Evolutionary conservation across 1,284 basidiomycete species (phyloP).

Genomic region (Ganoderma lucidum): DNA sequence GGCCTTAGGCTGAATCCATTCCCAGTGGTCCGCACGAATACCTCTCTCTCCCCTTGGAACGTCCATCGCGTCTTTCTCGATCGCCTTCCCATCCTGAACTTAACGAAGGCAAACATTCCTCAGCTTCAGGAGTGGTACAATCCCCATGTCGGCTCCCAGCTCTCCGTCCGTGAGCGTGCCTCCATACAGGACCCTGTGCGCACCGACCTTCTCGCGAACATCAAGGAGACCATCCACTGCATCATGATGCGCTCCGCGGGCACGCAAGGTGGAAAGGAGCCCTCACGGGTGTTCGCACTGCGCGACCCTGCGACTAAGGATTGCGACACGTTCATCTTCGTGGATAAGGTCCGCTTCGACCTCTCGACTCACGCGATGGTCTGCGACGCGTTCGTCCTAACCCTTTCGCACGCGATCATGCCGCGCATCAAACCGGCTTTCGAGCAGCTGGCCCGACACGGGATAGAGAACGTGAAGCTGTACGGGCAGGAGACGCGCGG

Average conservation of each 20-base stretch:
- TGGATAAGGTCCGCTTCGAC: conserved; percentile 55
- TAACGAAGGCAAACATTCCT: conserved; percentile 12
- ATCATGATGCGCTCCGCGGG: conserved; percentile 43
- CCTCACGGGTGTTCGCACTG: conserved; percentile 42
- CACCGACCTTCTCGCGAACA: conserved; percentile 37
- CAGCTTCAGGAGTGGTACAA: conserved; percentile 40
- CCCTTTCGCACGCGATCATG: conserved; percentile 40
- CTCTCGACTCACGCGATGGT: conserved; percentile 53
- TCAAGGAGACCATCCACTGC: conserved; percentile 46
- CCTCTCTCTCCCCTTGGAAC: conserved; percentile 43
- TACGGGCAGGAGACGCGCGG: conserved; percentile 42
- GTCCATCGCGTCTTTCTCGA: conserved; percentile 49
- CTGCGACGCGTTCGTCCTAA: conserved; percentile 52
- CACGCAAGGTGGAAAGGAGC: conserved; percentile 14
- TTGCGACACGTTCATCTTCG: conserved; percentile 48
- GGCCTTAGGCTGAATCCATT: conserved; percentile 43
- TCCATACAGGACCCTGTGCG: conserved; percentile 21
- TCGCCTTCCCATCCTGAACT: conserved; percentile 44
- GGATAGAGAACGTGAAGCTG: conserved; percentile 30
- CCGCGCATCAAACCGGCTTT: conserved; percentile 9
- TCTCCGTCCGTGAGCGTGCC: conserved; percentile 44
- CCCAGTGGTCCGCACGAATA: conserved; percentile 36
- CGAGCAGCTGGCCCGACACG: conserved; percentile 15
- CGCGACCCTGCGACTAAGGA: conserved; percentile 35
- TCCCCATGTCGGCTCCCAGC: conserved; percentile 41